A percentile compares a stretch with the other conserved stretches of the same genome.
Evolutionary conservation across 2,329 filamentous ascomycete genomes (phyloP).

Genomic region (Verticillium longisporum): DNA sequence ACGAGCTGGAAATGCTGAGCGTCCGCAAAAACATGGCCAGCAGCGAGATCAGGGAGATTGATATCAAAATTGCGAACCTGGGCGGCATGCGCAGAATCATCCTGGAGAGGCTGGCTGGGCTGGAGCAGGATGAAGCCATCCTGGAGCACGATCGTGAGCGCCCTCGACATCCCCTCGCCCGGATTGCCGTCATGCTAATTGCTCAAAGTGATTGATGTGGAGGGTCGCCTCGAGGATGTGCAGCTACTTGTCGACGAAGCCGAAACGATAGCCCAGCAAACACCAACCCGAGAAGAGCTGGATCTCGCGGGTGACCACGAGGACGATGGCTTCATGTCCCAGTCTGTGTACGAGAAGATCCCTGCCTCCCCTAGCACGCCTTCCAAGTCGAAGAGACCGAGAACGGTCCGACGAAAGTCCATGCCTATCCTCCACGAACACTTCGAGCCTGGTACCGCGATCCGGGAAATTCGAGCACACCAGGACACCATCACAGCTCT

Average conservation of each 20-base stretch:
- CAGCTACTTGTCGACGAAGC: constrained; percentile 53
- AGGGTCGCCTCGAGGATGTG: constrained; percentile 54
- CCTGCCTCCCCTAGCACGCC: constrained; percentile 48
- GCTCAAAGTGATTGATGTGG: constrained; percentile 53
- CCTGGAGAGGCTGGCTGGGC: constrained; percentile 72
- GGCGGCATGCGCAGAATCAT: constrained; percentile 90
- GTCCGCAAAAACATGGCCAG: constrained; percentile 97
- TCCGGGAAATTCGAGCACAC: constrained; percentile 84
- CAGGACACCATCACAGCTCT: constrained; percentile 81
- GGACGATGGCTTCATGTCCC: constrained; percentile 77
- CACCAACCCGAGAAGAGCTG: constrained; percentile 46
- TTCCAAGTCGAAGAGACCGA: constrained; percentile 41
- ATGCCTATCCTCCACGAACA: constrained; percentile 96
- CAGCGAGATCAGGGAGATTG: constrained; percentile 91
- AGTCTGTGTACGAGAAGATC: constrained; percentile 93
- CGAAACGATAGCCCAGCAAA: constrained; percentile 47
- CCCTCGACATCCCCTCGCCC: neutral
- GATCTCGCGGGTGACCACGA: constrained; percentile 41
- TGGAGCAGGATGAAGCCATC: constrained; percentile 87
- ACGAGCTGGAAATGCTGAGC: constrained; percentile 83
- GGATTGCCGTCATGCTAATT: neutral
- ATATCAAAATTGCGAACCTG: constrained; percentile 92
- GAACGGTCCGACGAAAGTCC: constrained; percentile 65
- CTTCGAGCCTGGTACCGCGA: constrained; percentile 80
- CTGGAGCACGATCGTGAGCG: constrained; percentile 79